Evolutionary conservation across 208 protist species (phyloP).

Genomic region (Acanthamoeba castellanii): DNA sequence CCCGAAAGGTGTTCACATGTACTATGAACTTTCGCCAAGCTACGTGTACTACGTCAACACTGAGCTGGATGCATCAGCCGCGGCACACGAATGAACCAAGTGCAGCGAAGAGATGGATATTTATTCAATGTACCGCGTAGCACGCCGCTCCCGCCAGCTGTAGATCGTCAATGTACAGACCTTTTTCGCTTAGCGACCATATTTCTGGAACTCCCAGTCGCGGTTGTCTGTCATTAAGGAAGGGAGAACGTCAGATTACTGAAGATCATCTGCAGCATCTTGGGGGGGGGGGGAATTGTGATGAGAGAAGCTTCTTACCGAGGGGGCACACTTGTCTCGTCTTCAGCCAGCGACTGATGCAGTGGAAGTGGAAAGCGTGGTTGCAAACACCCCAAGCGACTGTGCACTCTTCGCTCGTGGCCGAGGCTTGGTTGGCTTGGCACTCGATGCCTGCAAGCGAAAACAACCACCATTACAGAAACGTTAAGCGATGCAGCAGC

Average conservation of each 20-base stretch:
- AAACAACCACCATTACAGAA: not conserved
- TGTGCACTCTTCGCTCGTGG: constrained; percentile 96
- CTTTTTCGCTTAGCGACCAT: constrained; percentile 90
- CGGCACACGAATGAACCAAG: not conserved
- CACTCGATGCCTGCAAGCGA: constrained; percentile 95
- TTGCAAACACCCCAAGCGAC: constrained; percentile 99
- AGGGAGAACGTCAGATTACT: constrained; percentile 17
- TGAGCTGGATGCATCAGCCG: not conserved
- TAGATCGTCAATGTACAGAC: not conserved
- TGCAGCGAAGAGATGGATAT: not conserved
- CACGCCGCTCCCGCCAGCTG: not conserved
- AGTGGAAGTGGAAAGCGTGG: constrained; percentile 99
- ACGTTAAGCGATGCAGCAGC: not conserved
- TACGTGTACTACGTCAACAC: constrained; percentile 45
- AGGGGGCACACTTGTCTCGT: constrained; percentile 98
- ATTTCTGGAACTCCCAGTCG: constrained; percentile 98
- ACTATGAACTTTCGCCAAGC: constrained; percentile 31
- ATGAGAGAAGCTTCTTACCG: constrained; percentile 81
- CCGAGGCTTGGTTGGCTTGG: constrained; percentile 95
- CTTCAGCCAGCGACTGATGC: constrained; percentile 98
- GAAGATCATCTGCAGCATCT: not conserved
- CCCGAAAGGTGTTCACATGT: not conserved
- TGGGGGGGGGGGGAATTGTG: not conserved
- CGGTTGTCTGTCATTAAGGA: constrained; percentile 91
- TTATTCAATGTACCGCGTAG: not conserved